Conservation (phyloP, 2,329 filamentous ascomycete genomes). For the Helotiales sp. region DNA sequence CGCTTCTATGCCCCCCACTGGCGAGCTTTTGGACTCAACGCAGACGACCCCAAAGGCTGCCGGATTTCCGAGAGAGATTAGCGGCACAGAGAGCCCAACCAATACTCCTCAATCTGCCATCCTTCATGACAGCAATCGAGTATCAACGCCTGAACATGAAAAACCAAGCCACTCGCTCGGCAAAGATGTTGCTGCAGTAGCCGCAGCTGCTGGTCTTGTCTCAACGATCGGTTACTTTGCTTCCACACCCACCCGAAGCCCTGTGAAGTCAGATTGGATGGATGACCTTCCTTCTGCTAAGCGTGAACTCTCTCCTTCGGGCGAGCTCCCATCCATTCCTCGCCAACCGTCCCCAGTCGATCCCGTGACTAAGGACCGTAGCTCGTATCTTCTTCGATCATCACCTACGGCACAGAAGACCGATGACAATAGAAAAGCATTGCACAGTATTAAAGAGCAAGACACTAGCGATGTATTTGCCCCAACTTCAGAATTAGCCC, state of each 20-base stretch:
- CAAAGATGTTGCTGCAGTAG: slow-evolving; percentile 18
- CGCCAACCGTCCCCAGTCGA: slow-evolving; percentile 42
- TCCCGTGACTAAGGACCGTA: slow-evolving; percentile 44
- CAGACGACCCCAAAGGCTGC: slow-evolving; percentile 67
- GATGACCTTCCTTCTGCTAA: slow-evolving; percentile 21
- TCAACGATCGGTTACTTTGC: slow-evolving; percentile 27
- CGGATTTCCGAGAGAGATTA: neutral
- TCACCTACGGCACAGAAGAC: slow-evolving; percentile 33
- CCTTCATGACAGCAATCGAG: neutral
- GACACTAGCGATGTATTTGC: slow-evolving; percentile 13
- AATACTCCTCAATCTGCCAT: slow-evolving; percentile 29
- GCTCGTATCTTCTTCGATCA: slow-evolving; percentile 43
- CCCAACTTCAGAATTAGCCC: neutral
- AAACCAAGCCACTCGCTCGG: neutral
- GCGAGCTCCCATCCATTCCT: slow-evolving; percentile 12
- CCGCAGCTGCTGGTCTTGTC: slow-evolving; percentile 24
- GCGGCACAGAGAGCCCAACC: neutral
- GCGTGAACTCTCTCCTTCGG: neutral
- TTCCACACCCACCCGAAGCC: slow-evolving; percentile 14
- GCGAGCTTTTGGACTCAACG: slow-evolving; percentile 59
- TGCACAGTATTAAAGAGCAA: slow-evolving; percentile 25
- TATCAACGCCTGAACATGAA: slow-evolving; percentile 6
- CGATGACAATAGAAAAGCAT: slow-evolving; percentile 7
- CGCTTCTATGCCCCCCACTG: slow-evolving; percentile 34
- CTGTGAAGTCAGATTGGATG: slow-evolving; percentile 30